phyloP scores from a whole-genome alignment of 257 asterid genomes.

The Handroanthus guayacan region DNA sequence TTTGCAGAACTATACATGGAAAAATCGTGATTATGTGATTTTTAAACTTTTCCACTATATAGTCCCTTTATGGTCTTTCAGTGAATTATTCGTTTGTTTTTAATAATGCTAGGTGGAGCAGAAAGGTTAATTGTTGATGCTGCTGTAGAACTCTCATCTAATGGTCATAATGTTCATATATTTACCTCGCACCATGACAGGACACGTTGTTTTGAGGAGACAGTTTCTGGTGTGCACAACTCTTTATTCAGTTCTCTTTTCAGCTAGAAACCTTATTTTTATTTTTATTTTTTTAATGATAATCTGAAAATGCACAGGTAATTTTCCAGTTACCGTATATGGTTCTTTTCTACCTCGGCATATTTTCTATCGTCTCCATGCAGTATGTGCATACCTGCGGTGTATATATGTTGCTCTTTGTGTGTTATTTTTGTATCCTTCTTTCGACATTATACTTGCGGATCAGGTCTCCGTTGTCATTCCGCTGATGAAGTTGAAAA shows the following conservation, averaged over 20 bases:
- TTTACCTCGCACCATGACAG: slow-evolving; percentile 95
- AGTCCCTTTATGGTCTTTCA: slow-evolving; percentile 10
- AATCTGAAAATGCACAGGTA: slow-evolving; percentile 52
- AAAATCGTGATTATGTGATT: not conserved
- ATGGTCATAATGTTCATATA: slow-evolving; percentile 81
- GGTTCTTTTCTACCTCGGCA: slow-evolving; percentile 92
- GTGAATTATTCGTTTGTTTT: slow-evolving; percentile 1
- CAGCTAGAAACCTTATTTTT: not conserved
- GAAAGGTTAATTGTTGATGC: slow-evolving; percentile 95
- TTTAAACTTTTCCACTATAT: not conserved
- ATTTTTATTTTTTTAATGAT: slow-evolving; percentile 13
- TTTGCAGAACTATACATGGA: not conserved
- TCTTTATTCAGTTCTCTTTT: slow-evolving; percentile 17
- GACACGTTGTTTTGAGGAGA: slow-evolving; percentile 92
- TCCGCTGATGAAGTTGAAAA: slow-evolving; percentile 83
- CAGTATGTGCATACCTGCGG: slow-evolving; percentile 90
- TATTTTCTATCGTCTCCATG: slow-evolving; percentile 76
- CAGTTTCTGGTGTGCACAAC: slow-evolving; percentile 66
- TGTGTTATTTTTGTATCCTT: slow-evolving; percentile 69
- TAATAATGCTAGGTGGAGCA: slow-evolving; percentile 81
- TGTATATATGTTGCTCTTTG: slow-evolving; percentile 88
- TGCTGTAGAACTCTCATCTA: slow-evolving; percentile 84
- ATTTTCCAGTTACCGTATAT: slow-evolving; percentile 76
- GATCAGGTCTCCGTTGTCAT: slow-evolving; percentile 90
- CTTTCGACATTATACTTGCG: slow-evolving; percentile 74